Percentiles rank a stretch among this genome's conserved stretches.
Evolutionary conservation across 352 stramenopile species (phyloP).

Genomic region (Globisporangium cylindrosporum): DNA sequence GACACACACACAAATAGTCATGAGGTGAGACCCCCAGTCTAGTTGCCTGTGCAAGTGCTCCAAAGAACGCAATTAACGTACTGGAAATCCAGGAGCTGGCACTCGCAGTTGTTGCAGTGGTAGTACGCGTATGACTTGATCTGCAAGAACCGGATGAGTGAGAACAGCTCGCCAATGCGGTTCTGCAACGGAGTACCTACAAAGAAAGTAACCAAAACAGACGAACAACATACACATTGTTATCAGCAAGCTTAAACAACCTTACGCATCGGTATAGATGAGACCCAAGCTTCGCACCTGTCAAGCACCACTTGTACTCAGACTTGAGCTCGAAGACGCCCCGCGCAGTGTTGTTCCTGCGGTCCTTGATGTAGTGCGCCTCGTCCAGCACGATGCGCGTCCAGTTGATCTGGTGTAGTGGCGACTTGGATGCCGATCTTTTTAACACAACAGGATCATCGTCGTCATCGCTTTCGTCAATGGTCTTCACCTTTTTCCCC

Average conservation of each 20-base stretch:
- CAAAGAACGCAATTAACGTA: conserved; percentile 45
- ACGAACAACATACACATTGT: neutral
- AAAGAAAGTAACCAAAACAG: neutral
- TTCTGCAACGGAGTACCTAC: conserved; percentile 94
- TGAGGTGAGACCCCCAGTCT: neutral
- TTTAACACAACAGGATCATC: conserved; percentile 27
- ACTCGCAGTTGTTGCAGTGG: conserved; percentile 94
- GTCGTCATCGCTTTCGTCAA: conserved; percentile 36
- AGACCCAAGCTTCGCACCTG: conserved; percentile 54
- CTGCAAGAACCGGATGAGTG: conserved; percentile 96
- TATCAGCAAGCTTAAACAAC: neutral
- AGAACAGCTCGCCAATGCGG: conserved; percentile 94
- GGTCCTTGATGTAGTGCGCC: conserved; percentile 94
- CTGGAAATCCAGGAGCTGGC: conserved; percentile 95
- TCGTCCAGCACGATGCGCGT: conserved; percentile 97
- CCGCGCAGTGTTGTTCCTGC: conserved; percentile 93
- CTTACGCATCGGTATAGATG: neutral
- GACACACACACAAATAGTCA: conserved; percentile 21
- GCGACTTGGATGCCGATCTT: conserved; percentile 49
- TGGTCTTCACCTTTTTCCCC: conserved; percentile 25
- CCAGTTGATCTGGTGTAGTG: conserved; percentile 96
- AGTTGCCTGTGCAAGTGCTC: no score
- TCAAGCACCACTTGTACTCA: conserved; percentile 97
- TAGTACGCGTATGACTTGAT: conserved; percentile 98
- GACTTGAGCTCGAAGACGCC: conserved; percentile 96